Base-by-base conservation (phyloP, 257 asterid genomes). In the Buddleja alternifolia region DNA sequence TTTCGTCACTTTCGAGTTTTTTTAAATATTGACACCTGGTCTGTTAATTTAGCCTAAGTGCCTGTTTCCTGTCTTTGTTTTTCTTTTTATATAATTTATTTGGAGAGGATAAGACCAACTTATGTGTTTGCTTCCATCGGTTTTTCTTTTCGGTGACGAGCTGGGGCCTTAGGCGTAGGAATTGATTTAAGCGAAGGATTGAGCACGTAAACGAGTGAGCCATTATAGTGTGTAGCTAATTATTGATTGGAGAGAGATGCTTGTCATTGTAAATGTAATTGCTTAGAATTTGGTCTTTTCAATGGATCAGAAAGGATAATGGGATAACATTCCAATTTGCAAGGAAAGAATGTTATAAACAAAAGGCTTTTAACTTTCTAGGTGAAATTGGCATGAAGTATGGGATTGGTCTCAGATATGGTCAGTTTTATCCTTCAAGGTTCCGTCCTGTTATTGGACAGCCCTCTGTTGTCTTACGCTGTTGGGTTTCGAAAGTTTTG, bases 121-220 rank as follows among this genome's bases (percentile, higher is more conserved):
- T 6, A 55, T 39, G 2, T n/a, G 1, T 10, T 8, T 5, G 7
- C 8, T 42, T 24, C 2, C 25, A 39, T 12, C n/a, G 37, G n/a
- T 73, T 8, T 20, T 53, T 36, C 16, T 29, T 64, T 19, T 8
- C 7, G 3, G 19, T 16, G 39, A 25, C 41, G 40, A 23, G 55
- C 15, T 40, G 57, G 44, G n/a, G 57, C 15, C 58, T 4, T 42
- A 65, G 64, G 40, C 62, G 29, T 47, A 59, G 25, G 44, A 60
- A 46, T 12, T 53, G 11, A 29, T 57, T 21, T 32, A 21, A 46
- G 19, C 23, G 24, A 40, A 11, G 9, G 37, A 21, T 40, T 7
- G 51, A 45, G 53, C 8, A 16, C 53, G 15, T 54, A 57, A 70
- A 53, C 16, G 6, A 10, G 57, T 46, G 42, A 41, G 56, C 45